Evolutionary conservation across 129 eudicot genomes (phyloP), one percentile per base, ranked within the genome.

Genomic region (Chrysanthemum makinoi): DNA sequence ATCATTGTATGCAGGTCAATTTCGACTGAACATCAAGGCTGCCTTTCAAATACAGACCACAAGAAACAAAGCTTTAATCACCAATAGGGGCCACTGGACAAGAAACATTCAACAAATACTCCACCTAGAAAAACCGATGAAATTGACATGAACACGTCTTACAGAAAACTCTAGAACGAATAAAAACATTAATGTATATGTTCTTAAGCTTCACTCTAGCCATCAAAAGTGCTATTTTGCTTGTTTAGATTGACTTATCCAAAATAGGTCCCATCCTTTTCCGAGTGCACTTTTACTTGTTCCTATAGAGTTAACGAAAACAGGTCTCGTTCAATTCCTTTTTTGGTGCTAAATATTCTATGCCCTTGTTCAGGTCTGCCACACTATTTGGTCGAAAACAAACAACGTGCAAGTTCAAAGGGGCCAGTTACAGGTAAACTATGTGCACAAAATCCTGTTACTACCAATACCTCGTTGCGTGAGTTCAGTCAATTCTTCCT

Each of bases 391-490:
- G 28, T 54, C 47, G 17, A 74, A 43, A 52, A 33, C 5, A 58
- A 22, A 8, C 5, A 44, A 69, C 18, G 12, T 26, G 68, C 48
- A n/a, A 72, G 69, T 60, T 72, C 48, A 30, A 72, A 48, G 22
- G 48, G 58, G 15, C 4, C 20, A 9, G 58, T 26, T 68, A n/a
- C 44, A 2, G 17, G 5, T 20, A 6, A 56, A 8, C 33, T 67
- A 14, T 49, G 72, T 19, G 13, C 79, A 66, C 77, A 70, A 71
- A 63, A 77, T 54, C 83, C 43, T 17, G 65, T 54, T 33, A 54
- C 53, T 13, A 5, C 18, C 39, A 30, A 33, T 35, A 50, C 44
- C 44, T 53, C 72, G 56, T 70, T 78, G 62, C 68, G 71, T 47
- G 19, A 71, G 22, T 64, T 71, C 17, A 55, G 52, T 64, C 9